These are phyloP conservation scores for Pichia sp. DNA, from an alignment of 1,139 yeast genomes.

Conservation along the genomic window DNA sequence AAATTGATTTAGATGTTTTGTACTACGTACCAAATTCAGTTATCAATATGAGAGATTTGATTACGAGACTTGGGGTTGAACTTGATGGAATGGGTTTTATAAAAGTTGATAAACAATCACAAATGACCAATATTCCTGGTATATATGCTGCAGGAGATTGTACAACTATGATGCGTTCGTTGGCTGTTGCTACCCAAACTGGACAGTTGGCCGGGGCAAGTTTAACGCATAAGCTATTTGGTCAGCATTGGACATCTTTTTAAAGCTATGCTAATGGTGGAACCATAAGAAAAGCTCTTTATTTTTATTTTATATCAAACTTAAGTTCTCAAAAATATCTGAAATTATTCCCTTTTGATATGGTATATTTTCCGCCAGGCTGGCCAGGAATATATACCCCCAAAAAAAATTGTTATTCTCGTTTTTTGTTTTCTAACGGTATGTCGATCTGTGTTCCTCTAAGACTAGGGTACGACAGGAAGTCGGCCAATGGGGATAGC, in stretches of 20 bases:
- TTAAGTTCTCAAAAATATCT: no score
- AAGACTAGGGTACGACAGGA: no score
- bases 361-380: no score
- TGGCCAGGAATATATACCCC: no score
- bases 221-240: neutral
- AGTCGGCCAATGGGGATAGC: no score
- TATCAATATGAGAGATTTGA: neutral
- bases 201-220: neutral
- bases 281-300: no score
- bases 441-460: no score
- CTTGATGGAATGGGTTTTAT: neutral
- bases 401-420: no score
- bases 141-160: neutral
- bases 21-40: neutral
- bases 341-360: no score
- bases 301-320: no score
- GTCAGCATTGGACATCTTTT: neutral
- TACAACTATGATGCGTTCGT: neutral
- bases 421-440: no score
- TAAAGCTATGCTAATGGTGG: neutral
- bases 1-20: neutral
- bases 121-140: conserved; percentile 1
- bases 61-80: neutral
- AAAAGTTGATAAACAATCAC: neutral
- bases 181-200: neutral